These are phyloP conservation scores for Otatea glauca DNA, from an alignment of 176 grass and related monocot species.

Conservation along the genomic window DNA sequence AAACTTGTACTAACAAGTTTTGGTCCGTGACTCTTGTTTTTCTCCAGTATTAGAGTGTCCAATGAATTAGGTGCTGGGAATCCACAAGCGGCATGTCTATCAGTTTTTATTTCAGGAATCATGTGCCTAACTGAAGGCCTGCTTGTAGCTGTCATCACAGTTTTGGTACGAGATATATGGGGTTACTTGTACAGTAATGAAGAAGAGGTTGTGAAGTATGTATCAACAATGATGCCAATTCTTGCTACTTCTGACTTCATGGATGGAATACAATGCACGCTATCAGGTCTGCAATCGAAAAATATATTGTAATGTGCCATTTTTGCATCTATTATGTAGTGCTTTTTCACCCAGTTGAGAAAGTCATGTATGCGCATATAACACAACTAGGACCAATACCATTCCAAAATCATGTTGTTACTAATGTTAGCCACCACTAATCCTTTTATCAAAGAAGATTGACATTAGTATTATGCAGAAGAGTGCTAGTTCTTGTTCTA, in stretches of 20 bases:
- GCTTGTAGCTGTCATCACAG: conserved; percentile 60
- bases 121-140: conserved; percentile 71
- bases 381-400: background rate
- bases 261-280: conserved; percentile 89
- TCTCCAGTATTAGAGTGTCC: conserved; percentile 84
- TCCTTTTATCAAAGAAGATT: background rate
- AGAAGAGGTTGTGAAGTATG: conserved; percentile 69
- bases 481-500: background rate
- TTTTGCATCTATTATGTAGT: background rate
- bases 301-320: background rate
- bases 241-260: conserved; percentile 87
- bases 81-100: conserved; percentile 56
- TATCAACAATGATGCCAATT: conserved; percentile 86
- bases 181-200: conserved; percentile 83
- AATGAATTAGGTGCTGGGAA: conserved; percentile 89
- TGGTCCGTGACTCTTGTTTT: conserved; percentile 7
- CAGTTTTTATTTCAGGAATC: conserved; percentile 61
- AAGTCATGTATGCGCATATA: background rate
- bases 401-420: background rate
- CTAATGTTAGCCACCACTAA: background rate
- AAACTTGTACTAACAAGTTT: conserved; percentile 26
- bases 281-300: conserved; percentile 69
- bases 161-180: conserved; percentile 69
- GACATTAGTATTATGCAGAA: background rate
- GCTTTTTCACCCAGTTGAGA: background rate